These are phyloP conservation scores for Termitomyces sp. DNA, from an alignment of 768 basidiomycete genomes.

Conservation along the genomic window DNA sequence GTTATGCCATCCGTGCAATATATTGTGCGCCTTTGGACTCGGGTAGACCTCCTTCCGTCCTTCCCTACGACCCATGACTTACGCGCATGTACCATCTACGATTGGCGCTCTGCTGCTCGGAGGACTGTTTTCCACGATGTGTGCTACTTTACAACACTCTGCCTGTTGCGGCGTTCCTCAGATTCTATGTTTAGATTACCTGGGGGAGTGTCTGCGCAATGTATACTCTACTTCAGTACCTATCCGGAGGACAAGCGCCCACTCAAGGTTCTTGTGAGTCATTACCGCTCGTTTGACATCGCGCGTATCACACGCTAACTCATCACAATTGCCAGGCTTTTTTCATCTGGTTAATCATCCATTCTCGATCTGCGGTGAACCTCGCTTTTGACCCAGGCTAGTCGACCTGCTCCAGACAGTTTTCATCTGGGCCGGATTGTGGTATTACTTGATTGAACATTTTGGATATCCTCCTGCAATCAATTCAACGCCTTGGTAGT, in stretches of 20 bases:
- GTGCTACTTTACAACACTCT: not conserved
- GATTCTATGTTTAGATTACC: conserved; percentile 5
- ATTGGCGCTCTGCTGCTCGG: conserved; percentile 11
- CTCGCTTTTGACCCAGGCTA: not conserved
- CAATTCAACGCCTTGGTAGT: conserved; percentile 5
- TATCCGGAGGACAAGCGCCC: conserved; percentile 5
- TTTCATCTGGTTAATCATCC: conserved; percentile 1
- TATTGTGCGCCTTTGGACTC: not conserved
- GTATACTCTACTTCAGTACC: not conserved
- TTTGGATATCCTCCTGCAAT: not conserved
- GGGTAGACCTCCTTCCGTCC: not conserved
- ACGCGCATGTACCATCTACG: conserved; percentile 5
- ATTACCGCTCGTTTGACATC: not conserved
- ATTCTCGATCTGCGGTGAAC: not conserved
- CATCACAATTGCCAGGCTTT: not conserved
- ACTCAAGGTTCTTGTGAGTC: conserved; percentile 9
- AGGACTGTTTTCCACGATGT: conserved; percentile 11
- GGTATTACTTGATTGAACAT: too few relatives aligned
- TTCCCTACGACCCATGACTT: not conserved
- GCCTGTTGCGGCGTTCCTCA: not conserved
- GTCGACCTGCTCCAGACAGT: conserved; percentile 3
- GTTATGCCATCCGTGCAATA: not conserved
- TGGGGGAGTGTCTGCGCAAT: conserved; percentile 9
- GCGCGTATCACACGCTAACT: not conserved
- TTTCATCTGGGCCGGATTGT: not conserved